Percentiles rank a stretch among this genome's conserved stretches.
Evolutionary conservation across 1,284 basidiomycete genomes (phyloP).

Genomic region (Moesziomyces globuligerus): DNA sequence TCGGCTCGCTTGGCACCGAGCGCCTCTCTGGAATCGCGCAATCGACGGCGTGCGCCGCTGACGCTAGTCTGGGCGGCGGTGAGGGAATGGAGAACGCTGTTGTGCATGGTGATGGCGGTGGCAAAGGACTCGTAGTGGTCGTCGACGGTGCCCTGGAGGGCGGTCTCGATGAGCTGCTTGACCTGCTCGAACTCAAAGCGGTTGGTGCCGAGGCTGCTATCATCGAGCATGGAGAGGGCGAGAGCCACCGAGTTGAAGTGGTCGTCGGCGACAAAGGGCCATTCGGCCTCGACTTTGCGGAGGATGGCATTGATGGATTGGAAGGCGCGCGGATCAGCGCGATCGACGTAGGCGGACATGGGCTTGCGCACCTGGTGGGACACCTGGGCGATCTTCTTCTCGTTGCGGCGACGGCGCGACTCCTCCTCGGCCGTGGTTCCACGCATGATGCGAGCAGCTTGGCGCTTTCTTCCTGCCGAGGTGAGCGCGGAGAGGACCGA

Average conservation of each 20-base stretch:
- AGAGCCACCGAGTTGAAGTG: conserved; percentile 63
- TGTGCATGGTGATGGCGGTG: conserved; percentile 65
- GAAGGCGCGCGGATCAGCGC: conserved; percentile 52
- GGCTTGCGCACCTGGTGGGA: conserved; percentile 29
- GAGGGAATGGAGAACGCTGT: conserved; percentile 57
- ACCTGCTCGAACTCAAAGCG: conserved; percentile 56
- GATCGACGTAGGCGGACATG: conserved; percentile 48
- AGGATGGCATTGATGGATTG: conserved; percentile 61
- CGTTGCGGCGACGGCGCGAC: conserved; percentile 43
- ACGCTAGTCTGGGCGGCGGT: conserved; percentile 57
- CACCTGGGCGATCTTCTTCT: conserved; percentile 54
- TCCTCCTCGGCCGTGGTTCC: conserved; percentile 62
- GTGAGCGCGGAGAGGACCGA: conserved; percentile 59
- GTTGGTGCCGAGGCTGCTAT: conserved; percentile 57
- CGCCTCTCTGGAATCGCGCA: conserved; percentile 62
- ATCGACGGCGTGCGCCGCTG: conserved; percentile 46
- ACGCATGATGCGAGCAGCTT: conserved; percentile 61
- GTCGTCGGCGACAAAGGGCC: conserved; percentile 63
- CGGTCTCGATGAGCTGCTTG: conserved; percentile 56
- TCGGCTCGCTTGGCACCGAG: conserved; percentile 63
- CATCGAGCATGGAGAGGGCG: conserved; percentile 61
- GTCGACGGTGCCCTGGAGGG: conserved; percentile 65
- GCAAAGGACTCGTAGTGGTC: conserved; percentile 67
- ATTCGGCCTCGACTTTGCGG: conserved; percentile 65
- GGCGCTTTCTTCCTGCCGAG: conserved; percentile 59